Conservation (phyloP, 305 asterid genomes). For the Solanum hybrid region DNA sequence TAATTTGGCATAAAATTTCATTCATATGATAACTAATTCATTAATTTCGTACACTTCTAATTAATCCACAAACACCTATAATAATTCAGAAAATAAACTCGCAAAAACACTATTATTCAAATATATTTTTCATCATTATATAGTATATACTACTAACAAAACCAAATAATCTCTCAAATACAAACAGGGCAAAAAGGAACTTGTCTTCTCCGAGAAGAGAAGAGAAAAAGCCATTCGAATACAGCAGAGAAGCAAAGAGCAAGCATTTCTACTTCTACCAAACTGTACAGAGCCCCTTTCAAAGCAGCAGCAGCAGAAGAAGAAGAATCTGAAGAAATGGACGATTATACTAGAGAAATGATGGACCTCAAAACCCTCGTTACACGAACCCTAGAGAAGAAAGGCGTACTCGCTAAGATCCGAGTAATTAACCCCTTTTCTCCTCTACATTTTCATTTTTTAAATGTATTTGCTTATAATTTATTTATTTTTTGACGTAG, state of each 20-base stretch:
- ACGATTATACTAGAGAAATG: constrained; percentile 24
- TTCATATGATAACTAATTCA: not conserved
- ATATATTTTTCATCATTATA: not conserved
- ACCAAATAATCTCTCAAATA: too few species aligned
- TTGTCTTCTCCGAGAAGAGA: not conserved
- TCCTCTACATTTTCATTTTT: not conserved
- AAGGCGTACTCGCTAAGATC: constrained; percentile 98
- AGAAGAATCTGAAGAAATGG: not conserved
- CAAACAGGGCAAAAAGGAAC: too few species aligned
- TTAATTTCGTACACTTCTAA: not conserved
- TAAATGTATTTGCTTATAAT: not conserved
- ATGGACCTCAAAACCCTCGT: constrained; percentile 59
- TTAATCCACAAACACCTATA: not conserved
- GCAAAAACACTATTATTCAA: not conserved
- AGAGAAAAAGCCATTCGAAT: not conserved
- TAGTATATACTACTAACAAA: too few species aligned
- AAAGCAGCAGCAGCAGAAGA: not conserved
- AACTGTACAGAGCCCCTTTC: not conserved
- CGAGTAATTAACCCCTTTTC: constrained; percentile 28
- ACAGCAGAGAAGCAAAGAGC: too few species aligned
- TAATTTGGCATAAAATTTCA: not conserved
- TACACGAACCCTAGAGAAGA: constrained; percentile 93
- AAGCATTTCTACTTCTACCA: not conserved
- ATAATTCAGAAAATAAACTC: not conserved
- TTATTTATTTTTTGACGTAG: not conserved